phyloP scores from a whole-genome alignment of 768 basidiomycete species.

The Boletus insuetus region DNA sequence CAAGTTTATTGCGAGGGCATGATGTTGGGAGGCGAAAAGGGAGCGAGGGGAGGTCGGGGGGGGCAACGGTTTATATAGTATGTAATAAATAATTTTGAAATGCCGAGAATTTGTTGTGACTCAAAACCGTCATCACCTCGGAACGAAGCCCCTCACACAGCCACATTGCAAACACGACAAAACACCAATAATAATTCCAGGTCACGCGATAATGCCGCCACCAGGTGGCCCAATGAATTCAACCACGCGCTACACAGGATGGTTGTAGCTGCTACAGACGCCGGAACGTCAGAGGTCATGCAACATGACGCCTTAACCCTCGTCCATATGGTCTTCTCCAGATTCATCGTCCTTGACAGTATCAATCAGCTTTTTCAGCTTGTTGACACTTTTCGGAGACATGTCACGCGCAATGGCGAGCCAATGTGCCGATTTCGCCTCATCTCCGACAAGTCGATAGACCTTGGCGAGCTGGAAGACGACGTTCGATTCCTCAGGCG shows the following conservation, averaged over 20 bases:
- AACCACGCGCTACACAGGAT: not conserved
- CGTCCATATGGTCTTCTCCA: slow-evolving; percentile 70
- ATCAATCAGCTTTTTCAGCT: slow-evolving; percentile 77
- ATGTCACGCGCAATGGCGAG: slow-evolving; percentile 92
- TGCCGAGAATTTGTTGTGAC: slow-evolving; percentile 32
- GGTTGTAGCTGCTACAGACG: not conserved
- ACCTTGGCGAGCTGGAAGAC: slow-evolving; percentile 94
- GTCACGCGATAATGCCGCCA: slow-evolving; percentile 28
- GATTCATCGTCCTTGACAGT: slow-evolving; percentile 59
- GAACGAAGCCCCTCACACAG: slow-evolving; percentile 31
- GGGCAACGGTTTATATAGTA: slow-evolving; percentile 45
- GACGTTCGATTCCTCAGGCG: slow-evolving; percentile 96
- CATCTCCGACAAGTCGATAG: slow-evolving; percentile 79
- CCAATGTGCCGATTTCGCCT: slow-evolving; percentile 74
- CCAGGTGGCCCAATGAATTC: not conserved
- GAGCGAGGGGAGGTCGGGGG: slow-evolving; percentile 20
- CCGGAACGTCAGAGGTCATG: too few species aligned
- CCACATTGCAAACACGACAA: slow-evolving; percentile 24
- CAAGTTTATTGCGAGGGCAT: slow-evolving; percentile 36
- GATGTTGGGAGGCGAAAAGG: slow-evolving; percentile 30
- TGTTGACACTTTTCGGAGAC: slow-evolving; percentile 84
- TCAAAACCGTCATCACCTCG: slow-evolving; percentile 29
- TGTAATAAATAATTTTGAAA: slow-evolving; percentile 23
- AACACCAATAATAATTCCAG: slow-evolving; percentile 15
- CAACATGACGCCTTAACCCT: slow-evolving; percentile 41